phyloP scores from a whole-genome alignment of 352 stramenopile genomes.

The Globisporangium abappressorium region DNA sequence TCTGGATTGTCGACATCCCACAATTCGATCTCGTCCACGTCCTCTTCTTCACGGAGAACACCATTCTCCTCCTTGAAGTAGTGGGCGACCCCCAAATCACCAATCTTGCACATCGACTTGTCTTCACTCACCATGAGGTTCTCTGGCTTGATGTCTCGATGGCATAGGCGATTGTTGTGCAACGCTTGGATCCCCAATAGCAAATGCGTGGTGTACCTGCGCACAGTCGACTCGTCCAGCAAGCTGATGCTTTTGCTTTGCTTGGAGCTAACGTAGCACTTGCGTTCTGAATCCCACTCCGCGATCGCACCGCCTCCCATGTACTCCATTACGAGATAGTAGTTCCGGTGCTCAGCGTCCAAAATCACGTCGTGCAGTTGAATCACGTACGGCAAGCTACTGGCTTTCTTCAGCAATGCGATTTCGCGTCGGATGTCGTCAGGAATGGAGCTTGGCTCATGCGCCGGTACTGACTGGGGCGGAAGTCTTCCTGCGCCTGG shows the following conservation, averaged over 20 bases:
- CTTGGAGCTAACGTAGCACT: slow-evolving; percentile 56
- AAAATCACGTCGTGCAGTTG: slow-evolving; percentile 75
- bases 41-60: slow-evolving; percentile 44
- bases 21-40: slow-evolving; percentile 46
- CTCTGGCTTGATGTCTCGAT: slow-evolving; percentile 87
- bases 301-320: slow-evolving; percentile 80
- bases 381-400: slow-evolving; percentile 61
- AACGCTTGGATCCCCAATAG: slow-evolving; percentile 71
- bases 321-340: slow-evolving; percentile 85
- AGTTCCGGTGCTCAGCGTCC: slow-evolving; percentile 47
- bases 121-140: slow-evolving; percentile 71
- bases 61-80: slow-evolving; percentile 66
- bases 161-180: slow-evolving; percentile 69
- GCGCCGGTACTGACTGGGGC: not conserved
- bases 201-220: slow-evolving; percentile 54
- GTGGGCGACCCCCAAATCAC: slow-evolving; percentile 78
- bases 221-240: slow-evolving; percentile 42
- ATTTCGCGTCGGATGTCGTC: slow-evolving; percentile 72
- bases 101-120: slow-evolving; percentile 65
- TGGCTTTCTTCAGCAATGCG: slow-evolving; percentile 74
- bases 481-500: slow-evolving; percentile 3
- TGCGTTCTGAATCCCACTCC: slow-evolving; percentile 63
- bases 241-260: slow-evolving; percentile 40
- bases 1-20: slow-evolving; percentile 30
- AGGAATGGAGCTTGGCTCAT: slow-evolving; percentile 23